These are phyloP conservation scores for Sutorius eximius DNA, from an alignment of 1,284 basidiomycete species.

Conservation along the genomic window DNA sequence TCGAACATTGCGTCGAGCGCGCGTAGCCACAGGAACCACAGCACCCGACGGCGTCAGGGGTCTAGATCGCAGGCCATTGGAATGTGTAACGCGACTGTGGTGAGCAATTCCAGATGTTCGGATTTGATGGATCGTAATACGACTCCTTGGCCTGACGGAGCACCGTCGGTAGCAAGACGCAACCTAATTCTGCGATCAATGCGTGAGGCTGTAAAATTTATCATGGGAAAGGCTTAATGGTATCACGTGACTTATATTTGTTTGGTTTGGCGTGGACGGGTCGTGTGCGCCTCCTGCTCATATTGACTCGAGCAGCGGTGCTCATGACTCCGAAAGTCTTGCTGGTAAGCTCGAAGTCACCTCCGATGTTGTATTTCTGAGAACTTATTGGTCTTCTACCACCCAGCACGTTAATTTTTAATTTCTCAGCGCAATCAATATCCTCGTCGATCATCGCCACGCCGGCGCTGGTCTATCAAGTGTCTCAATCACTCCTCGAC, in stretches of 20 bases:
- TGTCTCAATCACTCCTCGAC: conserved; percentile 15
- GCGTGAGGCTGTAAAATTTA: not conserved
- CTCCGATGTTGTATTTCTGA: not conserved
- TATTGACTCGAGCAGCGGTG: not conserved
- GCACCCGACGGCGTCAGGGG: not conserved
- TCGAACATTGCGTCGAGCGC: conserved; percentile 10
- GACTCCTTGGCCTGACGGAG: not conserved
- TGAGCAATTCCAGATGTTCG: no score
- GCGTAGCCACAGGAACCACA: conserved; percentile 6
- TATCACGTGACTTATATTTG: conserved; percentile 10
- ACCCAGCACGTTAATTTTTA: not conserved
- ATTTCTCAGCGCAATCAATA: not conserved
- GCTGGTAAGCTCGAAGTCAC: conserved; percentile 11
- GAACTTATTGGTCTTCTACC: not conserved
- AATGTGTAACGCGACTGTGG: no score
- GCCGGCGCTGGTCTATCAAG: conserved; percentile 8
- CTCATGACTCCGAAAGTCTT: not conserved
- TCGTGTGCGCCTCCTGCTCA: not conserved
- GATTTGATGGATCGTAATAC: no score
- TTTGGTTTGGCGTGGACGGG: conserved; percentile 19
- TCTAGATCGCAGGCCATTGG: conserved; percentile 11
- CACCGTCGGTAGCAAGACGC: no score
- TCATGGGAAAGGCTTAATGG: no score
- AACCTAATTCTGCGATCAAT: not conserved
- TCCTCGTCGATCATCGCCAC: conserved; percentile 7